phyloP scores from a whole-genome alignment of 148 eudicot genomes.

The Vaccinium myrtillus region DNA sequence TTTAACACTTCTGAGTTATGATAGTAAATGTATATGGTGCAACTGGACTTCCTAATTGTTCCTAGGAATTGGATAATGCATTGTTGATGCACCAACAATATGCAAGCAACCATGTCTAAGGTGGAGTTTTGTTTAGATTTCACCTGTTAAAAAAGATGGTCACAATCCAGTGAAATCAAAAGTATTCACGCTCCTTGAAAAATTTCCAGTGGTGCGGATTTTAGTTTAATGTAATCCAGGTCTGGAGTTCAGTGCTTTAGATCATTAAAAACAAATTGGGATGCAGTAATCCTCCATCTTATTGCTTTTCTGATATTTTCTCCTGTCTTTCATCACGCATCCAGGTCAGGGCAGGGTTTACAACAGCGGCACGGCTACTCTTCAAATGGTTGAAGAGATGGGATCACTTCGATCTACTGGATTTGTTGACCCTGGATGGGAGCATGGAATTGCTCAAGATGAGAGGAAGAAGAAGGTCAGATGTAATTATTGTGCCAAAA shows the following conservation, averaged over 20 bases:
- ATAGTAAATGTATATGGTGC: slow-evolving; percentile 10
- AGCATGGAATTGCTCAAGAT: slow-evolving; percentile 91
- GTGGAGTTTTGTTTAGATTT: neutral
- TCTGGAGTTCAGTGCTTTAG: neutral
- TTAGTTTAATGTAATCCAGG: neutral
- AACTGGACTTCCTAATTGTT: neutral
- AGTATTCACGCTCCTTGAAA: neutral
- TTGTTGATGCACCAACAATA: neutral
- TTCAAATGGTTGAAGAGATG: slow-evolving; percentile 56
- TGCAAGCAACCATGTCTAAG: neutral
- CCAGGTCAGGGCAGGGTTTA: slow-evolving; percentile 11
- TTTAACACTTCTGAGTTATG: neutral
- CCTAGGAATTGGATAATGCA: neutral
- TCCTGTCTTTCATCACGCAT: neutral
- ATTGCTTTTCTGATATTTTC: neutral
- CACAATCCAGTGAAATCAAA: neutral
- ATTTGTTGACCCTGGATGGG: slow-evolving; percentile 95
- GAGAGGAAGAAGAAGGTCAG: slow-evolving; percentile 89
- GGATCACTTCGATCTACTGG: slow-evolving; percentile 67
- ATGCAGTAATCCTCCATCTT: neutral
- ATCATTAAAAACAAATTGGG: neutral
- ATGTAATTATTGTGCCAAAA: slow-evolving; percentile 93
- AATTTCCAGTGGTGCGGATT: neutral
- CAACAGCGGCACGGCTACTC: neutral
- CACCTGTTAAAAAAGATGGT: neutral